Conservation (phyloP, 257 asterid species). For the Gardenia jasminoides region DNA sequence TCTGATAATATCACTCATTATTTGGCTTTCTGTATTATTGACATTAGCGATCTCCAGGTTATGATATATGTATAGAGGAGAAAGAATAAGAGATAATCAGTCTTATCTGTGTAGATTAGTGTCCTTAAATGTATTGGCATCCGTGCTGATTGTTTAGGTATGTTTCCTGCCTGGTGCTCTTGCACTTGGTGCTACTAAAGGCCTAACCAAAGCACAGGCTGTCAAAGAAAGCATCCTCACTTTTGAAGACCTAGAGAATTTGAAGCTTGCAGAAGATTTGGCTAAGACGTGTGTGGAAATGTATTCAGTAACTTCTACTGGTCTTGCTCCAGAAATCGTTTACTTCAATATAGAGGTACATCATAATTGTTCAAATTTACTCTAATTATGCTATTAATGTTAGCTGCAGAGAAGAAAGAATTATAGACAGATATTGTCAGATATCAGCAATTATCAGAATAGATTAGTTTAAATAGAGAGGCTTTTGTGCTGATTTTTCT, state of each 20-base stretch:
- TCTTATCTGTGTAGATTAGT: background rate
- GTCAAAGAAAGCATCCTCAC: slow-evolving; percentile 65
- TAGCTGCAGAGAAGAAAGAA: background rate
- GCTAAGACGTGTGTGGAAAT: slow-evolving; percentile 80
- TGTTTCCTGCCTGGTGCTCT: slow-evolving; percentile 97
- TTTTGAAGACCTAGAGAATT: slow-evolving; percentile 83
- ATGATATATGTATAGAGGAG: background rate
- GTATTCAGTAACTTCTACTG: slow-evolving; percentile 84
- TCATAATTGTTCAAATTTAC: slow-evolving; percentile 8
- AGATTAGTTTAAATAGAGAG: background rate
- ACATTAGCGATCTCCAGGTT: background rate
- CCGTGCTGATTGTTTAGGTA: slow-evolving; percentile 43
- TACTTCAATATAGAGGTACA: slow-evolving; percentile 79
- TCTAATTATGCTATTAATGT: background rate
- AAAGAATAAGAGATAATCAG: background rate
- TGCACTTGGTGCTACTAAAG: slow-evolving; percentile 98
- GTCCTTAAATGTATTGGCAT: background rate
- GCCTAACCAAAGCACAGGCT: slow-evolving; percentile 67
- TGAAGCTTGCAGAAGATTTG: slow-evolving; percentile 96
- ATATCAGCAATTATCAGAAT: background rate
- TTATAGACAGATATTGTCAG: background rate
- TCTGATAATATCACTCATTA: background rate
- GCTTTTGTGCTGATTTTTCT: background rate
- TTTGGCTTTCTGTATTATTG: background rate
- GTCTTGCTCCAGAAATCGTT: slow-evolving; percentile 96